These are phyloP conservation scores for Tuber microsphaerosporum DNA, from an alignment of 495 filamentous ascomycete species.

Conservation along the genomic window DNA sequence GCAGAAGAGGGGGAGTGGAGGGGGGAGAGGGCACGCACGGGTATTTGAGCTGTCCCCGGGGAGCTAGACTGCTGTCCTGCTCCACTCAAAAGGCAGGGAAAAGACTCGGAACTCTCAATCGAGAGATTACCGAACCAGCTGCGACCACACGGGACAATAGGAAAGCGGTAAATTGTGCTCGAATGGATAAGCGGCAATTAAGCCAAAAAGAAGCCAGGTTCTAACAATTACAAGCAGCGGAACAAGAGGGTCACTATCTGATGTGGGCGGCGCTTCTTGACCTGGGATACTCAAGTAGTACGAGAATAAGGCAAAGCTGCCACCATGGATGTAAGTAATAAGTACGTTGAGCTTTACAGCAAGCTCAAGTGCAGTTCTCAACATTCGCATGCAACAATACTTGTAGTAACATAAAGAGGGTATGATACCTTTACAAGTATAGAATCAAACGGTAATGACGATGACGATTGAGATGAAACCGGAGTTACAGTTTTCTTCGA, in stretches of 20 bases:
- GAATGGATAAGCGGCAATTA: conserved; percentile 2
- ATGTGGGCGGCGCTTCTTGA: not conserved
- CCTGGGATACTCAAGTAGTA: not conserved
- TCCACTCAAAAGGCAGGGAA: conserved; percentile 12
- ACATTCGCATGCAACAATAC: conserved; percentile 1
- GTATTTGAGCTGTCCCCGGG: conserved; percentile 36
- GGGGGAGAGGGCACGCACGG: conserved; percentile 9
- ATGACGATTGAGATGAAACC: conserved; percentile 1
- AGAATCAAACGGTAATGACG: conserved; percentile 5
- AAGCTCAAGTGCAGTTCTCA: not conserved
- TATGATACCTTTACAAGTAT: not conserved
- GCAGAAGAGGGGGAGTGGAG: conserved; percentile 30
- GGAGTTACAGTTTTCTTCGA: conserved; percentile 1
- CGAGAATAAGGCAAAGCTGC: not conserved
- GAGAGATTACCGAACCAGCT: conserved; percentile 37
- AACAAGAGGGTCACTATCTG: not conserved
- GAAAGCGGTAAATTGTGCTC: not conserved
- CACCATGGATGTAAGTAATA: not conserved
- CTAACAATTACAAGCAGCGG: not conserved
- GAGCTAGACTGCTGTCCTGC: conserved; percentile 4
- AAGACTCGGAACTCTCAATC: conserved; percentile 27
- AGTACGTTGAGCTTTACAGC: not conserved
- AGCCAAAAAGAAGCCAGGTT: not conserved
- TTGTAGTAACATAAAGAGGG: not conserved
- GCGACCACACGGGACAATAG: conserved; percentile 11